Percentiles rank a stretch among this genome's conserved stretches.
Evolutionary conservation across 2,329 filamentous ascomycete genomes (phyloP).

Genomic region (Trichothecium roseum): DNA sequence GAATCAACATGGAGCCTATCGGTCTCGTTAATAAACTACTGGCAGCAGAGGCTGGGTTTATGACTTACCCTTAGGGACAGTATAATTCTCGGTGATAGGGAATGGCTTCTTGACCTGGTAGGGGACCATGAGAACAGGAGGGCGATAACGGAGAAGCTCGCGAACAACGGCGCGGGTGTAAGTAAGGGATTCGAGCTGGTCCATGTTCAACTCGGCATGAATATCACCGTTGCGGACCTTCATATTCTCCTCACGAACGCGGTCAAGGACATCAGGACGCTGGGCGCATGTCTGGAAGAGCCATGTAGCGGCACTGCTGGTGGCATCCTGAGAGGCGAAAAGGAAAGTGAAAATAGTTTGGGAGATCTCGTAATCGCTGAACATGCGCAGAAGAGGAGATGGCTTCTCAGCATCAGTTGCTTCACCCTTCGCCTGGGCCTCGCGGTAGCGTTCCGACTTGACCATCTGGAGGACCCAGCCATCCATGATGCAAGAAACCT

Average conservation of each 20-base stretch:
- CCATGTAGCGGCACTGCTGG: constrained; percentile 88
- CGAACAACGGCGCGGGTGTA: constrained; percentile 90
- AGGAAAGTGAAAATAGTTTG: constrained; percentile 94
- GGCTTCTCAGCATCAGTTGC: constrained; percentile 71
- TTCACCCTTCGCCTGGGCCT: constrained; percentile 65
- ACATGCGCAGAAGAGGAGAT: constrained; percentile 69
- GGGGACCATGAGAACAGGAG: constrained; percentile 94
- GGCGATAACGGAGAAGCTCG: constrained; percentile 85
- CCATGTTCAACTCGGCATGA: constrained; percentile 62
- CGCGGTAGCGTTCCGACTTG: constrained; percentile 71
- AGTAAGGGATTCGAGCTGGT: constrained; percentile 76
- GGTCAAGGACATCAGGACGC: constrained; percentile 82
- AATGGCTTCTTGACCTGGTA: constrained; percentile 93
- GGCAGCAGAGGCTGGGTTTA: neutral
- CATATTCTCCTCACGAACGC: constrained; percentile 85
- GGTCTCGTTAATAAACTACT: constrained; percentile 1
- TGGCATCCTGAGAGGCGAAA: constrained; percentile 95
- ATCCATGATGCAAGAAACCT: constrained; percentile 89
- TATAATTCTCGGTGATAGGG: constrained; percentile 79
- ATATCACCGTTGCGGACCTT: constrained; percentile 64
- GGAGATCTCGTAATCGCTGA: constrained; percentile 82
- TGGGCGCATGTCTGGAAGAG: constrained; percentile 91
- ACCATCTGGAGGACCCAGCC: constrained; percentile 86
- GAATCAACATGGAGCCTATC: constrained; percentile 80
- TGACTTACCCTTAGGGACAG: constrained; percentile 69